Evolutionary conservation across 1,284 basidiomycete genomes (phyloP), one percentile per base, ranked within the genome.

Genomic region (Bjerkandera adusta): DNA sequence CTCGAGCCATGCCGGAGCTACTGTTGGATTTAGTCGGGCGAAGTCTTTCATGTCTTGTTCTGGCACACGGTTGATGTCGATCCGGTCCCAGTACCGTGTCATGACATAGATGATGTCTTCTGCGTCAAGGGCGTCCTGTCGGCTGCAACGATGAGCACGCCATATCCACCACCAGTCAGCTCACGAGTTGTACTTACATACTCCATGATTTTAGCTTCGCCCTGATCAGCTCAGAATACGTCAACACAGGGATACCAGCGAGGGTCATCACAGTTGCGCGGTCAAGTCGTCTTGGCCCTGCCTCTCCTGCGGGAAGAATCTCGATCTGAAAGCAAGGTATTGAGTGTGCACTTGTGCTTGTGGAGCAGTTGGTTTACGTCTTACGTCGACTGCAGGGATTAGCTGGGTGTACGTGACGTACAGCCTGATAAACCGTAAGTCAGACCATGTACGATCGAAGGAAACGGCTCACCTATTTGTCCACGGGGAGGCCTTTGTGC

Each of bases 21-120:
- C 83, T 11, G 71, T 65, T 30, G 72, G 63, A 56, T 85, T 73
- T 30, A 68, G 69, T 13, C 69, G 60, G 22, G 83, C 80, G 57
- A 90, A 88, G 22, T 76, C 71, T 48, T 78, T 79, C 87, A 90
- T 90, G 60, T 90, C 86, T 49, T 80, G 76, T 63, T 90, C 86
- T 21, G 83, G 81, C 52, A 89, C 83, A 55, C 86, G 83, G 59
- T 89, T 89, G 57, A 89, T 80, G 63, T 89, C 86, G 49, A 89
- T 77, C 42, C 75, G 73, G 59, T 83, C 83, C 86, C 86, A 89
- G 59, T 83, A 86, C 45, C 77, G 78, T 49, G 76, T 71, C 54
- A 89, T 67, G 37, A 78, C 71, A 58, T 79, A 89, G 37, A 72
- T 62, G 56, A 89, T 85, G 54, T 89, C 87, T 53, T 79, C 77